phyloP scores from a whole-genome alignment of 805 yeast species.

The Sugiyamaella mastotermitis region DNA sequence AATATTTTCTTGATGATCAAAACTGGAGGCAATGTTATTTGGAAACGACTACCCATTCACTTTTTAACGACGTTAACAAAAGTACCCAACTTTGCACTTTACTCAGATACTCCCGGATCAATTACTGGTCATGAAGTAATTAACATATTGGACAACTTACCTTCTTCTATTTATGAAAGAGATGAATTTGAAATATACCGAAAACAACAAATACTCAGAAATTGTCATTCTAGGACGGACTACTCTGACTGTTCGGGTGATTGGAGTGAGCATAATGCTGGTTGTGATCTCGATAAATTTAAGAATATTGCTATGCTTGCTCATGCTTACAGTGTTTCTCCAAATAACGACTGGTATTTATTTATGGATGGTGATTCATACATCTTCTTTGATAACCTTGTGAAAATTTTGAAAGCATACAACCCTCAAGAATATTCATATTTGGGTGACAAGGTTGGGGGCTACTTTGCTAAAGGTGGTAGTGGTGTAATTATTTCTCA shows the following conservation, averaged over 20 bases:
- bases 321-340: slow-evolving; percentile 28
- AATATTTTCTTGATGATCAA: slow-evolving; percentile 30
- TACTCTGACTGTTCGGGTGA: slow-evolving; percentile 6
- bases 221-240: slow-evolving; percentile 21
- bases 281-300: slow-evolving; percentile 32
- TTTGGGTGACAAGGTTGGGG: slow-evolving; percentile 29
- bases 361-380: slow-evolving; percentile 32
- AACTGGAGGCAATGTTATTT: slow-evolving; percentile 31
- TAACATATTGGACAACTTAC: slow-evolving; percentile 26
- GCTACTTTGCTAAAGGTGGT: slow-evolving; percentile 35
- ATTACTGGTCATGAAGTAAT: slow-evolving; percentile 29
- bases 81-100: slow-evolving; percentile 29
- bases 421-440: slow-evolving; percentile 27
- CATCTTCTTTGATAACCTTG: slow-evolving; percentile 26
- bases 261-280: slow-evolving; percentile 18
- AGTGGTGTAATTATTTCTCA: slow-evolving; percentile 31
- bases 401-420: slow-evolving; percentile 18
- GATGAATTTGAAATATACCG: slow-evolving; percentile 22
- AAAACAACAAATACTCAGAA: slow-evolving; percentile 18
- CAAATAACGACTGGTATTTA: slow-evolving; percentile 31
- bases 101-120: slow-evolving; percentile 29
- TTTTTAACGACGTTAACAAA: slow-evolving; percentile 28
- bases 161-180: slow-evolving; percentile 13
- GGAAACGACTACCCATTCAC: slow-evolving; percentile 34
- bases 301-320: slow-evolving; percentile 33